These are phyloP conservation scores for Emergomyces africanus DNA, from an alignment of 2,329 filamentous ascomycete species.

Conservation along the genomic window DNA sequence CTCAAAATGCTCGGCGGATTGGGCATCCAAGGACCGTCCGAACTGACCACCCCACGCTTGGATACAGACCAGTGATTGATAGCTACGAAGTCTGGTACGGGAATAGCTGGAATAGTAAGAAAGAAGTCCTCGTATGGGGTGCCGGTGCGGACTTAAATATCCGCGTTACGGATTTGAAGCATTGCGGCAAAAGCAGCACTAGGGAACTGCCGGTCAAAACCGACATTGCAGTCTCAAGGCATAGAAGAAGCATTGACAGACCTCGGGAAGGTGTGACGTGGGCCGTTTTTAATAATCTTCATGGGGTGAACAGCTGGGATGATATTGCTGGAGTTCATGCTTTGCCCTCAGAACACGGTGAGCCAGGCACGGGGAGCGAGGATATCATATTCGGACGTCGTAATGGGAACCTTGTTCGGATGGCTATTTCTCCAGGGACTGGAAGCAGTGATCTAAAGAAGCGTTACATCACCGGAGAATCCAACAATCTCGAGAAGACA, in stretches of 20 bases:
- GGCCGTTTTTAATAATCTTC: conserved; percentile 40
- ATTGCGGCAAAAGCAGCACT: conserved; percentile 6
- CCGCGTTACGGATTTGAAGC: conserved; percentile 35
- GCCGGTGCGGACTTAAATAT: conserved; percentile 46
- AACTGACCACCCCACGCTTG: conserved; percentile 40
- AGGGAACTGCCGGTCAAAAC: background rate
- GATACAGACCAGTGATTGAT: conserved; percentile 47
- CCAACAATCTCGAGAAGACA: conserved; percentile 34
- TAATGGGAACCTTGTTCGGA: conserved; percentile 38
- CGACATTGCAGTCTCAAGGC: background rate
- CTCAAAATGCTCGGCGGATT: conserved; percentile 27
- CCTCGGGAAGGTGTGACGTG: conserved; percentile 27
- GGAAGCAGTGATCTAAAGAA: conserved; percentile 21
- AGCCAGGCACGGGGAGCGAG: conserved; percentile 25
- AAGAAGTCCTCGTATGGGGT: conserved; percentile 47
- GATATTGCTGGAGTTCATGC: conserved; percentile 48
- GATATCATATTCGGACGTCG: conserved; percentile 44
- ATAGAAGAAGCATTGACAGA: conserved; percentile 10
- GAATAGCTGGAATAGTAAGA: conserved; percentile 34
- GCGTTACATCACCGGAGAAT: conserved; percentile 33
- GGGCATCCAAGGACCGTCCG: conserved; percentile 23
- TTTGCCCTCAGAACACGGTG: conserved; percentile 31
- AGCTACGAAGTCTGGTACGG: conserved; percentile 43
- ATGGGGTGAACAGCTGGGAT: conserved; percentile 41
- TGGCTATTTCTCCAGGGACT: conserved; percentile 22